A percentile compares a stretch with the other conserved stretches of the same genome.
Evolutionary conservation across 164 flowering plant genomes (phyloP).

Genomic region (Pachysandra terminalis): DNA sequence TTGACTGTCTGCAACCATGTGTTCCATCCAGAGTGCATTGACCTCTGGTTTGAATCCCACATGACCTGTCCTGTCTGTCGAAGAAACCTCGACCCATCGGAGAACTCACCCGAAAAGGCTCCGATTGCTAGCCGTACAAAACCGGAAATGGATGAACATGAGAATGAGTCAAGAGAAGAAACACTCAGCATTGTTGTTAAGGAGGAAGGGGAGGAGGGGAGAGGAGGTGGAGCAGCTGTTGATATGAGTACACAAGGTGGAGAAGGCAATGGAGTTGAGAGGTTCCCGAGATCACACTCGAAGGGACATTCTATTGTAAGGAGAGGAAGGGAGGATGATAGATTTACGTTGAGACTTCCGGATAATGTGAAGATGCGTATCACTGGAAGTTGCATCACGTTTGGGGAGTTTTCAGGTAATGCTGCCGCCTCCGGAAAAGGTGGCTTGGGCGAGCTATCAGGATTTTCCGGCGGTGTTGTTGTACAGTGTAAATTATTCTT

Average conservation of each 20-base stretch:
- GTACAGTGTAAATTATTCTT: background rate
- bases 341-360: slow-evolving; percentile 48
- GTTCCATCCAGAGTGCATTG: slow-evolving; percentile 84
- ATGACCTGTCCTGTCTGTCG: slow-evolving; percentile 86
- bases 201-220: slow-evolving; percentile 23
- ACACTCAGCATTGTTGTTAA: slow-evolving; percentile 25
- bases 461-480: background rate
- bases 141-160: background rate
- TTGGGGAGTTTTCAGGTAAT: slow-evolving; percentile 32
- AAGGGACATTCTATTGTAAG: slow-evolving; percentile 66
- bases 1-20: slow-evolving; percentile 63
- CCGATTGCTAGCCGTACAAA: background rate
- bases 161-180: slow-evolving; percentile 4
- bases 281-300: slow-evolving; percentile 52
- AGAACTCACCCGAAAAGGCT: slow-evolving; percentile 10
- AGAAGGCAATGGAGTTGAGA: slow-evolving; percentile 10
- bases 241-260: background rate
- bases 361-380: slow-evolving; percentile 35
- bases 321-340: slow-evolving; percentile 34
- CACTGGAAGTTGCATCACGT: slow-evolving; percentile 42
- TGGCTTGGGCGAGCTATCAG: background rate
- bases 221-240: background rate
- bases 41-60: slow-evolving; percentile 72
- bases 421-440: background rate
- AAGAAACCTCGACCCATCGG: slow-evolving; percentile 30